Conservation (phyloP, 495 filamentous ascomycete species). For the Penicillium fimorum region DNA sequence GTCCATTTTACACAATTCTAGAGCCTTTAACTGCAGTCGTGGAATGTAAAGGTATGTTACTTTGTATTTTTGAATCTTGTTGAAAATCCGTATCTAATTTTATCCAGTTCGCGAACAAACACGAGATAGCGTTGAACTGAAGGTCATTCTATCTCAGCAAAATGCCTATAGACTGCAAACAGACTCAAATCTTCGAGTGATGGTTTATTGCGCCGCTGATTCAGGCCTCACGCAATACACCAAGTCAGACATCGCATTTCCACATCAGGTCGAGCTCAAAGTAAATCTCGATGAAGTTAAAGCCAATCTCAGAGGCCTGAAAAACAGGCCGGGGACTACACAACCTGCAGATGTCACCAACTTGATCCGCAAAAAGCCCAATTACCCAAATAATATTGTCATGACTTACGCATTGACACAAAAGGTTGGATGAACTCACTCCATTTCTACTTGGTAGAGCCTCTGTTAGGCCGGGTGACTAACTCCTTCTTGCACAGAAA, state of each 20-base stretch:
- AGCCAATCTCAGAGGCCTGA: constrained; percentile 84
- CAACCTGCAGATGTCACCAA: constrained; percentile 86
- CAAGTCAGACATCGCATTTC: constrained; percentile 77
- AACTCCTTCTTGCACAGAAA: constrained; percentile 51
- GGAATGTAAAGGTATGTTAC: constrained; percentile 64
- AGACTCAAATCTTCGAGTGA: constrained; percentile 59
- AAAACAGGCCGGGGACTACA: constrained; percentile 93
- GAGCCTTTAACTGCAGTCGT: constrained; percentile 58
- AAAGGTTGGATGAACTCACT: constrained; percentile 66
- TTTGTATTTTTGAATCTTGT: neutral
- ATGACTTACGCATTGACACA: constrained; percentile 90
- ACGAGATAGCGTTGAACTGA: constrained; percentile 50
- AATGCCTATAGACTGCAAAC: constrained; percentile 47
- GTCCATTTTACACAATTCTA: constrained; percentile 71
- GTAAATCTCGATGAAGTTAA: constrained; percentile 86
- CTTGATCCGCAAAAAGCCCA: constrained; percentile 63
- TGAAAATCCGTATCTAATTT: constrained; percentile 14
- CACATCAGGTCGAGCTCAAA: constrained; percentile 86
- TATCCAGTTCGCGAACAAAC: constrained; percentile 50
- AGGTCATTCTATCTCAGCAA: constrained; percentile 51
- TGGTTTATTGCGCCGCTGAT: constrained; percentile 77
- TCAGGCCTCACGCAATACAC: constrained; percentile 54
- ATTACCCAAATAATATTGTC: constrained; percentile 71
- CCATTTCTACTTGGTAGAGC: neutral
- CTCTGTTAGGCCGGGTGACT: constrained; percentile 5